A percentile compares a stretch with the other conserved stretches of the same genome.
Evolutionary conservation across 2,329 filamentous ascomycete genomes (phyloP).

Genomic region (Kalaharituber pfeilii): DNA sequence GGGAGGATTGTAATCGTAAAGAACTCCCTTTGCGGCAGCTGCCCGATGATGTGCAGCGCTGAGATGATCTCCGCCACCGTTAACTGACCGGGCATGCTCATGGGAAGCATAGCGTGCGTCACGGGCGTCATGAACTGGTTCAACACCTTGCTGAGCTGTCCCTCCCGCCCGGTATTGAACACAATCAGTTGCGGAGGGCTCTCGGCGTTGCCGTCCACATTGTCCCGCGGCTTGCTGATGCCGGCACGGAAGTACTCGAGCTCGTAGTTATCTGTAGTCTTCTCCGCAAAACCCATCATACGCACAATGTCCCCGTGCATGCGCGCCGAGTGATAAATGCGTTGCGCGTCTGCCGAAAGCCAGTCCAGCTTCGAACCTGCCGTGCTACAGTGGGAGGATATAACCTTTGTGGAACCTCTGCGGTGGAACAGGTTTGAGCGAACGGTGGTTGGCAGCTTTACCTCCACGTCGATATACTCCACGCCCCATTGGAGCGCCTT

Average conservation of each 20-base stretch:
- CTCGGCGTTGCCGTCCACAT: too few relatives aligned
- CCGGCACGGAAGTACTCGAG: slow-evolving; percentile 73
- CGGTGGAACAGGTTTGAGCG: slow-evolving; percentile 48
- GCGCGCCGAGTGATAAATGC: slow-evolving; percentile 52
- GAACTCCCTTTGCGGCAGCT: slow-evolving; percentile 60
- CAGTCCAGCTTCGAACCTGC: slow-evolving; percentile 70
- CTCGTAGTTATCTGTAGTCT: slow-evolving; percentile 75
- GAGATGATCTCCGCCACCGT: slow-evolving; percentile 73
- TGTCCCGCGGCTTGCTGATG: too few relatives aligned
- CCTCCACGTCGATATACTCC: slow-evolving; percentile 76
- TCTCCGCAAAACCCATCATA: slow-evolving; percentile 72
- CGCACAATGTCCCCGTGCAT: slow-evolving; percentile 73
- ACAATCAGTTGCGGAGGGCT: slow-evolving; percentile 60
- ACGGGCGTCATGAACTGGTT: slow-evolving; percentile 80
- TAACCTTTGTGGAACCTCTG: slow-evolving; percentile 64
- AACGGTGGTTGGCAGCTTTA: slow-evolving; percentile 68
- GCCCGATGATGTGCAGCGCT: slow-evolving; percentile 59
- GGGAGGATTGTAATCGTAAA: slow-evolving; percentile 71
- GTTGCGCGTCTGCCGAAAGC: slow-evolving; percentile 54
- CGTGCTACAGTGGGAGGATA: slow-evolving; percentile 85
- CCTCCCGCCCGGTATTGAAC: slow-evolving; percentile 74
- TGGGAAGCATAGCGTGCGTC: slow-evolving; percentile 65
- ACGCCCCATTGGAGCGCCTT: slow-evolving; percentile 76
- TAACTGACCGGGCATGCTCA: slow-evolving; percentile 70
- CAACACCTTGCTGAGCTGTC: slow-evolving; percentile 64